phyloP scores from a whole-genome alignment of 352 stramenopile genomes.

The Globisporangium camurandrum region DNA sequence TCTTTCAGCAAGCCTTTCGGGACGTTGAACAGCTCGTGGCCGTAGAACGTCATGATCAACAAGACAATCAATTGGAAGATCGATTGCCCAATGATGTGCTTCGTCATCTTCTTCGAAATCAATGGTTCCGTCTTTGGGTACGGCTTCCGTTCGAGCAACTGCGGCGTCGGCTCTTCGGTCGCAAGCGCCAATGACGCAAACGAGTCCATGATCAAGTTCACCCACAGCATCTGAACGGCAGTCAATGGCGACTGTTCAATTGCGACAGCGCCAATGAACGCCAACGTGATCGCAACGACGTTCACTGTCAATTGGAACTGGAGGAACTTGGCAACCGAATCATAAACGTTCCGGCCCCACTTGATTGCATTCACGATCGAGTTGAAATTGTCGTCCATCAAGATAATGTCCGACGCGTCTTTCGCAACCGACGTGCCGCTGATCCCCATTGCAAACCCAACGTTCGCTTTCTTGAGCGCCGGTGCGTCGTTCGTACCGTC shows the following conservation, averaged over 20 bases:
- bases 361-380: slow-evolving; percentile 95
- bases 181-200: slow-evolving; percentile 93
- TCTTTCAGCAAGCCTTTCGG: slow-evolving; percentile 29
- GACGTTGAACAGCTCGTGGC: slow-evolving; percentile 45
- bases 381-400: slow-evolving; percentile 95
- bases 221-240: slow-evolving; percentile 95
- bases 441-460: slow-evolving; percentile 94
- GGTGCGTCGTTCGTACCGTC: slow-evolving; percentile 95
- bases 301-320: slow-evolving; percentile 97
- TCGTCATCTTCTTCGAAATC: slow-evolving; percentile 91
- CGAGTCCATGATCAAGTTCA: slow-evolving; percentile 98
- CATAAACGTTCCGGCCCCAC: slow-evolving; percentile 95
- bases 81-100: slow-evolving; percentile 92
- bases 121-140: slow-evolving; percentile 87
- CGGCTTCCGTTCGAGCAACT: slow-evolving; percentile 87
- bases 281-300: slow-evolving; percentile 86
- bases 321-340: slow-evolving; percentile 96
- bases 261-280: slow-evolving; percentile 78
- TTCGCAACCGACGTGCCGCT: slow-evolving; percentile 92
- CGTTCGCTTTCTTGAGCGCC: slow-evolving; percentile 92
- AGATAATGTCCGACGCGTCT: slow-evolving; percentile 93
- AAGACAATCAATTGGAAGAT: slow-evolving; percentile 87
- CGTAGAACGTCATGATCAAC: slow-evolving; percentile 72
- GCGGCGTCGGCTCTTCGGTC: slow-evolving; percentile 86
- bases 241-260: slow-evolving; percentile 76